These are phyloP conservation scores for Mycena chlorophos DNA, from an alignment of 768 basidiomycete genomes.

Conservation along the genomic window DNA sequence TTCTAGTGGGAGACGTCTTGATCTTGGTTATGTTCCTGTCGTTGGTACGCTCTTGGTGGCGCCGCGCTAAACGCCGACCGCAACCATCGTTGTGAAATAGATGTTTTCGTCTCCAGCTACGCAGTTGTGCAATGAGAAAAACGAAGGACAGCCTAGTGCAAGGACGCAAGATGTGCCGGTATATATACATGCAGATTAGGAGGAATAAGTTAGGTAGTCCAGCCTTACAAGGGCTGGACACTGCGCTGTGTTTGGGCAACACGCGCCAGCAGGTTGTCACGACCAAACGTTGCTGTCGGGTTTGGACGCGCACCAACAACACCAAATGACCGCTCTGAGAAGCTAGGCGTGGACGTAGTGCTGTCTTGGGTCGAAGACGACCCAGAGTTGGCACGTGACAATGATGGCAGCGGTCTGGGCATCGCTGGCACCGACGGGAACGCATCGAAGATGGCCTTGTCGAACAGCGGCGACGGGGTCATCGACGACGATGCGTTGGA, in stretches of 20 bases:
- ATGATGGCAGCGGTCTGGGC: constrained; percentile 32
- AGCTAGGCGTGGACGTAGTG: background rate
- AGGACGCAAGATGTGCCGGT: too few species aligned
- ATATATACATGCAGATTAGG: background rate
- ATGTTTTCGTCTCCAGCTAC: background rate
- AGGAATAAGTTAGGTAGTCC: background rate
- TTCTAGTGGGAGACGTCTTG: constrained; percentile 32
- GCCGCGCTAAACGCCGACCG: constrained; percentile 11
- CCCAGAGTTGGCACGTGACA: constrained; percentile 13
- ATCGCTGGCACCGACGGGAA: constrained; percentile 70
- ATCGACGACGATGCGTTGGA: constrained; percentile 35
- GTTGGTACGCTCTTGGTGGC: constrained; percentile 18
- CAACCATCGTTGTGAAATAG: constrained; percentile 4
- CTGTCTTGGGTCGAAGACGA: background rate
- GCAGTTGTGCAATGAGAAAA: too few species aligned
- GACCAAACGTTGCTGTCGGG: constrained; percentile 1
- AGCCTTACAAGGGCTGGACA: constrained; percentile 7
- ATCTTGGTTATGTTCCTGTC: constrained; percentile 42
- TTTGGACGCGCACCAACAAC: background rate
- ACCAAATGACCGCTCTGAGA: constrained; percentile 1
- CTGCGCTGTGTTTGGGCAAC: constrained; percentile 13
- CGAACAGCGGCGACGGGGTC: constrained; percentile 50
- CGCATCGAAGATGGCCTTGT: constrained; percentile 63
- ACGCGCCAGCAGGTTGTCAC: constrained; percentile 7
- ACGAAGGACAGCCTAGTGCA: too few species aligned